phyloP scores from a whole-genome alignment of 352 stramenopile species.

The Pythium phragmitis region DNA sequence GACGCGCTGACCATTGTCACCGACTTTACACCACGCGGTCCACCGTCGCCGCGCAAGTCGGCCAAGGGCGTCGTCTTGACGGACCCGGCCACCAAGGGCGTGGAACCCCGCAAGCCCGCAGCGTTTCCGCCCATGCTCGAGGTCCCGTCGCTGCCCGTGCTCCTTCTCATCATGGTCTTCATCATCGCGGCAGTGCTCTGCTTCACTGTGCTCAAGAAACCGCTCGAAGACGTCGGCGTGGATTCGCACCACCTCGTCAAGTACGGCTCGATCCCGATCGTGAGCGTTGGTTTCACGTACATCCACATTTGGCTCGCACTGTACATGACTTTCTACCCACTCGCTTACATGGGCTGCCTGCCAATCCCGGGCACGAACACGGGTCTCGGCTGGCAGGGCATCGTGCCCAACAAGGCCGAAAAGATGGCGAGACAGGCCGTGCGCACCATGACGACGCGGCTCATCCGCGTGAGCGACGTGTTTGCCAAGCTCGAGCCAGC shows the following conservation, averaged over 20 bases:
- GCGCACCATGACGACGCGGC: slow-evolving; percentile 92
- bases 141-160: slow-evolving; percentile 58
- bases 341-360: slow-evolving; percentile 91
- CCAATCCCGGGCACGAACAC: slow-evolving; percentile 88
- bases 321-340: slow-evolving; percentile 98
- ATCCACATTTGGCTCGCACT: slow-evolving; percentile 95
- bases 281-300: slow-evolving; percentile 92
- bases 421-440: slow-evolving; percentile 95
- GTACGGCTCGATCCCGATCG: slow-evolving; percentile 81
- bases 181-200: slow-evolving; percentile 52
- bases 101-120: slow-evolving; percentile 32
- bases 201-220: slow-evolving; percentile 69
- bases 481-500: slow-evolving; percentile 90
- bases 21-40: slow-evolving; percentile 52
- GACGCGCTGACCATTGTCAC: slow-evolving; percentile 57
- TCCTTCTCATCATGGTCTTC: slow-evolving; percentile 48
- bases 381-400: slow-evolving; percentile 96
- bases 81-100: slow-evolving; percentile 2
- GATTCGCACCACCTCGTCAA: slow-evolving; percentile 68
- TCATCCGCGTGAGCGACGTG: slow-evolving; percentile 91
- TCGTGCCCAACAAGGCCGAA: slow-evolving; percentile 95
- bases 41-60: slow-evolving; percentile 24
- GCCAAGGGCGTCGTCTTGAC: slow-evolving; percentile 17
- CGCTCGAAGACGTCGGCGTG: slow-evolving; percentile 54
- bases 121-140: slow-evolving; percentile 83